Evolutionary conservation across 2,329 filamentous ascomycete genomes (phyloP), one percentile per base, ranked within the genome.

Genomic region (Escovopsis sp.): DNA sequence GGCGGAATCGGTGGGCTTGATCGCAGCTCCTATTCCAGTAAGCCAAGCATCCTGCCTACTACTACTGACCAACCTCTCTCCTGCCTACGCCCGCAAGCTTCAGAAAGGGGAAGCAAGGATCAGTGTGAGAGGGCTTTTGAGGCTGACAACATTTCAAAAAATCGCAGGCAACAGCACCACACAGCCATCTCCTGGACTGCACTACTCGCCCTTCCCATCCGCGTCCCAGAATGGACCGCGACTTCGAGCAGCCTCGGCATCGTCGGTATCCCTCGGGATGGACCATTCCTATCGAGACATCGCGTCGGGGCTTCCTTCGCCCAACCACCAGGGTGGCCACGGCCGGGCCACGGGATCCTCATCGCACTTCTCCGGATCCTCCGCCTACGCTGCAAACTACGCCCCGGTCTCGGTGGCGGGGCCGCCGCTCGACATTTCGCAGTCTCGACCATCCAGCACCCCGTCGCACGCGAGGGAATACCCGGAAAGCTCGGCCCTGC

Each of bases 401-500:
- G 60, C 68, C 2, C 66, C 68, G 5, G 66, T 68, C 5, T 68
- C 70, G 1, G 58, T 68, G 41, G 67, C 64, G 3, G 39, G 43
- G 0, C 40, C 40, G 12, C 33, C 38, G 14, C 27, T 40, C 35
- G 38, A 36, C n/a, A 31, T 19, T 4, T 32, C 38, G 21, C 38
- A 26, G 13, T 13, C 29, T 16, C 43, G 44, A 33, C 25, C 43
- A 1, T 42, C 47, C 5, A 38, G 35, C 35, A 49, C 54, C 34
- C 48, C 55, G 38, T 40, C 52, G 40, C 46, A 50, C 11, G 52
- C 56, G 21, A 53, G 52, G 15, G 66, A 71, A 36, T 71, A 70
- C 48, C 61, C 61, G 11, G 63, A 68, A 46, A 21, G n/a, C n/a
- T 59, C 68, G 3, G 68, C 72, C 45, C 58, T 72, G 55, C 69